phyloP scores from a whole-genome alignment of 2,329 filamentous ascomycete species.

The Cladobotryum mycophilum region DNA sequence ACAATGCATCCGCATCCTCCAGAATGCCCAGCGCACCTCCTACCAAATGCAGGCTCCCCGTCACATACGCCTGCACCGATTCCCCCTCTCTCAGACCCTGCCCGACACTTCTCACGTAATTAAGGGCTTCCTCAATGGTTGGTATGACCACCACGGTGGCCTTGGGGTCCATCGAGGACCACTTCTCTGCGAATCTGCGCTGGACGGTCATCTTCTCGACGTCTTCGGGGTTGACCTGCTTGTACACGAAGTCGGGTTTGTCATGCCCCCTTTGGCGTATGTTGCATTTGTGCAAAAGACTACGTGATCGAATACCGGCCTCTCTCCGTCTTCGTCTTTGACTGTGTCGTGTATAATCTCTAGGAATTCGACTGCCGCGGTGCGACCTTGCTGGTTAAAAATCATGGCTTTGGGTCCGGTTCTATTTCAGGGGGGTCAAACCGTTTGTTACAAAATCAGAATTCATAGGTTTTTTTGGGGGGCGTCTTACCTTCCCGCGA shows the following conservation, averaged over 20 bases:
- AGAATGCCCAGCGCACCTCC: conserved; percentile 47
- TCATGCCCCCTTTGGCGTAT: conserved; percentile 41
- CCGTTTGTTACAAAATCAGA: background rate
- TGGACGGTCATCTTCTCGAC: conserved; percentile 48
- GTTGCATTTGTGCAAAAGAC: conserved; percentile 78
- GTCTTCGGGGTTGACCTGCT: conserved; percentile 45
- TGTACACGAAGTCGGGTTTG: conserved; percentile 53
- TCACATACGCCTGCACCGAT: conserved; percentile 46
- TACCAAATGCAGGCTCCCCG: conserved; percentile 58
- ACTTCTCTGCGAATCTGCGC: conserved; percentile 46
- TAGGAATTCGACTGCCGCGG: conserved; percentile 49
- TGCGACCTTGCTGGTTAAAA: conserved; percentile 76
- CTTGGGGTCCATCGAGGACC: conserved; percentile 40
- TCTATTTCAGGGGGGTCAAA: conserved; percentile 14
- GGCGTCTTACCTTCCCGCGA: conserved; percentile 23
- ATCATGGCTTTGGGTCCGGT: conserved; percentile 53
- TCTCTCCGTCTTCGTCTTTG: conserved; percentile 16
- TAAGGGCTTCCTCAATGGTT: conserved; percentile 51
- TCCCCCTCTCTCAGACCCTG: conserved; percentile 22
- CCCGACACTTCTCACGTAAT: conserved; percentile 30
- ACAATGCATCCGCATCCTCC: conserved; percentile 40
- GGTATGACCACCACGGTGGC: conserved; percentile 42
- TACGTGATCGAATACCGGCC: conserved; percentile 58
- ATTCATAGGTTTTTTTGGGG: too few relatives aligned
- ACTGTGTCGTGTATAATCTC: conserved; percentile 36